Base-by-base conservation (phyloP, 441 rosid species). In the Syzygium malaccense region DNA sequence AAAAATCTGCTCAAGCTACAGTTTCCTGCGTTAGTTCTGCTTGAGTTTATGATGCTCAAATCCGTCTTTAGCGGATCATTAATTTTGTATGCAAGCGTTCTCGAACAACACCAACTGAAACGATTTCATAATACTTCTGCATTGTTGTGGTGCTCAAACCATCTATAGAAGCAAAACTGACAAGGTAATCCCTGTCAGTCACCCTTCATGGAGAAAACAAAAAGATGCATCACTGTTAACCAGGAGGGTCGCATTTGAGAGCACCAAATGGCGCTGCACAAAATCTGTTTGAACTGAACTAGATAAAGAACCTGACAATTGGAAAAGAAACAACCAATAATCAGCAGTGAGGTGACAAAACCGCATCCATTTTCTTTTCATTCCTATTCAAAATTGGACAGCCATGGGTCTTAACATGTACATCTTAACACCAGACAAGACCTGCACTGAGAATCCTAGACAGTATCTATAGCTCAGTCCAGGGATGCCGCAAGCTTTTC, bases 401-500 rank as follows among this genome's bases (percentile, higher is more conserved):
- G n/a, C 83, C 53, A 13, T 41, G 83, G 83, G n/a, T 75, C n/a
- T 12, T 6, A 41, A 75, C 83, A 41, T 6, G 23, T 41, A 75
- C 51, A 75, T 6, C 17, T n/a, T 2, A 23, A 75, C 32, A 28
- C 51, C 15, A 71, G 83, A 71, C 80, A 11, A 37, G 51, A 71
- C 83, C 83, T 12, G 83, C 9, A 4, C 51, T 1, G 83, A 41
- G n/a, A 45, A 41, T 75, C 83, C 83, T 75, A 75, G 49, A 85
- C 57, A 30, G 87, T 49, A 54, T 32, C 49, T 25, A 55, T 55
- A 8, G 56, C 80, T 93, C 93, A 94, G 78, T 95, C 95, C 2
- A 89, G 19, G 30, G 95, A 88, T 86, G 95, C 95, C 26, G 88
- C 86, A 23, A 94, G 93, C 92, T 96, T 95, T 83, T 95, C 99